Evolutionary conservation across 371 early-diverging fungal genomes (phyloP).

Genomic region (Saksenaea vasiformis): DNA sequence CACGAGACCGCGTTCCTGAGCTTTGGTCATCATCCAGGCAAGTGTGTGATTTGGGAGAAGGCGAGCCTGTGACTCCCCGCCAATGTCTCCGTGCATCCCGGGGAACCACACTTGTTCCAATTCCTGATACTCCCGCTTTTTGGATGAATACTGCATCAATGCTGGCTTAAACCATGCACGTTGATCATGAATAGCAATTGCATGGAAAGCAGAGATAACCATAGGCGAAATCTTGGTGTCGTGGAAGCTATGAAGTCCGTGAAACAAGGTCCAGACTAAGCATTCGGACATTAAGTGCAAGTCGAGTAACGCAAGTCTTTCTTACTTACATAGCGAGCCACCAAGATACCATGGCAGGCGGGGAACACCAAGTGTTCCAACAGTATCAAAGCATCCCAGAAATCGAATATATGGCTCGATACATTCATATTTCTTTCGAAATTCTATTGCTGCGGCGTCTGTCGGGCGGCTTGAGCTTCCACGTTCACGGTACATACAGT

Average conservation of each 20-base stretch:
- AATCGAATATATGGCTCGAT: constrained; percentile 29
- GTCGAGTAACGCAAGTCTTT: not conserved
- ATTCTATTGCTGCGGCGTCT: constrained; percentile 9
- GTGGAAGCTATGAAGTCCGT: constrained; percentile 31
- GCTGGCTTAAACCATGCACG: constrained; percentile 43
- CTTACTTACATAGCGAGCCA: constrained; percentile 32
- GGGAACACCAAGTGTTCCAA: constrained; percentile 40
- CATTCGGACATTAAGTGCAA: not conserved
- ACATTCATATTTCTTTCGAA: constrained; percentile 25
- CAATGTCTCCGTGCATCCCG: constrained; percentile 39
- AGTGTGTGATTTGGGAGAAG: constrained; percentile 32
- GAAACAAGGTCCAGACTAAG: constrained; percentile 32
- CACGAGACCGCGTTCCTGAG: constrained; percentile 24
- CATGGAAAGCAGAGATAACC: constrained; percentile 38
- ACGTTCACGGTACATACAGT: constrained; percentile 26
- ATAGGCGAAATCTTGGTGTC: constrained; percentile 33
- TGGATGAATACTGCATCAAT: constrained; percentile 24
- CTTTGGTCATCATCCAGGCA: constrained; percentile 40
- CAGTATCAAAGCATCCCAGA: constrained; percentile 45
- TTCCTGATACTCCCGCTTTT: constrained; percentile 16
- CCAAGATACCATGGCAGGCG: constrained; percentile 42
- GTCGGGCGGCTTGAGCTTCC: constrained; percentile 7
- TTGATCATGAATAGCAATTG: constrained; percentile 43
- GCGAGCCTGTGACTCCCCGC: constrained; percentile 18
- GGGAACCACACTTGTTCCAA: constrained; percentile 45